phyloP scores from a whole-genome alignment of 2,329 filamentous ascomycete species.

The Fusarium lyarnte region DNA sequence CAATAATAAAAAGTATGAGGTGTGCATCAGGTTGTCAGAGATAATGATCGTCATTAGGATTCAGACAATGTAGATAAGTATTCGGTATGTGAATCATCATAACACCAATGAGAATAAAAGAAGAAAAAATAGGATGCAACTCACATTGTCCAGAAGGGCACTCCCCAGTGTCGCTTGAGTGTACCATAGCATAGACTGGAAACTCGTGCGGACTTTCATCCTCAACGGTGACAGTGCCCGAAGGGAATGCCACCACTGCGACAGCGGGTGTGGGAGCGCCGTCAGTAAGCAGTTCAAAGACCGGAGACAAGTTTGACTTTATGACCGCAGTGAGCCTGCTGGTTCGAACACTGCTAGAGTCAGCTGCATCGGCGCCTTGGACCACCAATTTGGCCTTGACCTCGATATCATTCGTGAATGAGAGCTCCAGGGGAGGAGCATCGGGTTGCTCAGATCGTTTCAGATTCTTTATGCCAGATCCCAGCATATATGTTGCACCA shows the following conservation, averaged over 20 bases:
- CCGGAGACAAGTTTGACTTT: constrained; percentile 67
- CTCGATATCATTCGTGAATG: constrained; percentile 65
- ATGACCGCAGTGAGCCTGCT: constrained; percentile 75
- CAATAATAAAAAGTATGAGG: constrained; percentile 20
- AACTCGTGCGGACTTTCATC: constrained; percentile 49
- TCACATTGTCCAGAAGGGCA: constrained; percentile 91
- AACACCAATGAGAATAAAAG: constrained; percentile 54
- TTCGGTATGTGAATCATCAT: constrained; percentile 88
- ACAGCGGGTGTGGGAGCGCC: constrained; percentile 80
- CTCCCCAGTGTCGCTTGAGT: constrained; percentile 92
- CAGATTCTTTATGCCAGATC: constrained; percentile 67
- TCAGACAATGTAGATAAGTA: constrained; percentile 99
- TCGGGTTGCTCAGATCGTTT: constrained; percentile 32
- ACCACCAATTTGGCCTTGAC: constrained; percentile 67
- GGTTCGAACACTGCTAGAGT: constrained; percentile 49
- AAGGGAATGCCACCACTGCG: constrained; percentile 73
- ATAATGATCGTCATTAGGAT: constrained; percentile 82
- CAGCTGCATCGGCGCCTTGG: constrained; percentile 50
- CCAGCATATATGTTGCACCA: constrained; percentile 88
- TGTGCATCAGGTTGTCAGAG: constrained; percentile 89
- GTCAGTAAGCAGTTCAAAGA: constrained; percentile 79
- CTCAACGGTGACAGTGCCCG: constrained; percentile 54
- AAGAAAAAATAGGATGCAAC: constrained; percentile 53
- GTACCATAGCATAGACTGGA: constrained; percentile 71
- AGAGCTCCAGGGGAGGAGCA: constrained; percentile 52